phyloP scores from a whole-genome alignment of 1,284 basidiomycete species.

The Psilocybe mexicana region DNA sequence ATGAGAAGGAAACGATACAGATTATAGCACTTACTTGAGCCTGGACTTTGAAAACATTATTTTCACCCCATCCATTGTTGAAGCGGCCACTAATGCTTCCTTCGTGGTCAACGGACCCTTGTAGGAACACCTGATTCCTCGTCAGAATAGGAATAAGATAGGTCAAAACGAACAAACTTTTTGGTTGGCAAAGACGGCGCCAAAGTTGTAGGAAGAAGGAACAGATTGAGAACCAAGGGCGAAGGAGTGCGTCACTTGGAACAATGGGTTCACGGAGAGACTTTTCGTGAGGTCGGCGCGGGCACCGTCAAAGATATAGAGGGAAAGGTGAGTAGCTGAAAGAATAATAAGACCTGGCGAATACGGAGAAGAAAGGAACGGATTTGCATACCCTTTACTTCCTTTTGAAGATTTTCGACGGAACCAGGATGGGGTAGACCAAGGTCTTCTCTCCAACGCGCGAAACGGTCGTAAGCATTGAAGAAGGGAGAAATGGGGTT shows the following conservation, averaged over 20 bases:
- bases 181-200: slow-evolving; percentile 89
- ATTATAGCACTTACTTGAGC: slow-evolving; percentile 66
- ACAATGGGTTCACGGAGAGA: slow-evolving; percentile 90
- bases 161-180: slow-evolving; percentile 45
- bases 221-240: slow-evolving; percentile 78
- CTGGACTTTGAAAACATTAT: slow-evolving; percentile 86
- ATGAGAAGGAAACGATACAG: slow-evolving; percentile 15
- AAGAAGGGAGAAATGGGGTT: slow-evolving; percentile 50
- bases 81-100: slow-evolving; percentile 88
- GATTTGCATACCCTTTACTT: slow-evolving; percentile 73
- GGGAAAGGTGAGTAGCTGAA: slow-evolving; percentile 86
- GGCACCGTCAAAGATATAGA: slow-evolving; percentile 97
- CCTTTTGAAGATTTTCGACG: slow-evolving; percentile 88
- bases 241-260: slow-evolving; percentile 98
- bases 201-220: slow-evolving; percentile 90
- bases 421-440: slow-evolving; percentile 88
- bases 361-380: neutral
- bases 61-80: slow-evolving; percentile 87
- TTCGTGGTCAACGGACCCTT: slow-evolving; percentile 93
- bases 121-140: slow-evolving; percentile 74
- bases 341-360: slow-evolving; percentile 11
- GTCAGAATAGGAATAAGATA: neutral
- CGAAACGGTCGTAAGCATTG: slow-evolving; percentile 70
- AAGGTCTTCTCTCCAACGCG: slow-evolving; percentile 78
- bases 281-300: slow-evolving; percentile 96